A percentile compares a stretch with the other conserved stretches of the same genome.
phyloP scores from a whole-genome alignment of 1,284 basidiomycete genomes.

The Austropuccinia psidii region DNA sequence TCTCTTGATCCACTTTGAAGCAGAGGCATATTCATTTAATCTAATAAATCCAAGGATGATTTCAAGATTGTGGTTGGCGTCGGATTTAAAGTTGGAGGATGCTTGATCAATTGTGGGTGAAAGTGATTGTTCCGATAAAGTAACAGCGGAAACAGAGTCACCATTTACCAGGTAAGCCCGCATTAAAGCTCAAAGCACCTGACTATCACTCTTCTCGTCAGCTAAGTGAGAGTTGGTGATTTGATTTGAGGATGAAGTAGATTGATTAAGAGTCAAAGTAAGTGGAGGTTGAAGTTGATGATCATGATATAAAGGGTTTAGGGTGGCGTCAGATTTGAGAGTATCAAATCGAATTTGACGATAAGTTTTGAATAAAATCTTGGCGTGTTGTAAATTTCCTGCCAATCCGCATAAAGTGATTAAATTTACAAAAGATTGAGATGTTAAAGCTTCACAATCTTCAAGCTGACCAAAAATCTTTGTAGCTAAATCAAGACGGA shows the following conservation, averaged over 20 bases:
- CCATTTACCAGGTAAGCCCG: conserved; percentile 19
- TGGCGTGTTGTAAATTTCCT: conserved; percentile 1
- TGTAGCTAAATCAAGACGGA: conserved; percentile 20
- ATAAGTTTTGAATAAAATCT: conserved; percentile 22
- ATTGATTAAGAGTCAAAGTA: background rate
- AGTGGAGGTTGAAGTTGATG: conserved; percentile 1
- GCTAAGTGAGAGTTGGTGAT: background rate
- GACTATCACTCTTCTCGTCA: conserved; percentile 14
- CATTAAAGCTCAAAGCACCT: conserved; percentile 20
- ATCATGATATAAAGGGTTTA: background rate
- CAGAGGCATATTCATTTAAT: conserved; percentile 18
- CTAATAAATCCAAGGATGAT: conserved; percentile 30
- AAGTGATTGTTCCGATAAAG: conserved; percentile 19
- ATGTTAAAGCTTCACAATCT: conserved; percentile 3
- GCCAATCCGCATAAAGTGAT: conserved; percentile 15
- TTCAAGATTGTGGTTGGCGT: conserved; percentile 24
- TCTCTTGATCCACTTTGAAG: conserved; percentile 31
- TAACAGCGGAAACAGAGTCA: conserved; percentile 25
- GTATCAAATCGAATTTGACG: conserved; percentile 2
- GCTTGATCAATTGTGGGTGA: background rate
- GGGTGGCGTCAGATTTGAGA: background rate
- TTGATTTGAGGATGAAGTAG: background rate
- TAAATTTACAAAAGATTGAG: conserved; percentile 15
- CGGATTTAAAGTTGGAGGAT: background rate
- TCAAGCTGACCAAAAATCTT: conserved; percentile 23